Base-by-base conservation (phyloP, 2,329 filamentous ascomycete species). In the Scorias spongiosa region DNA sequence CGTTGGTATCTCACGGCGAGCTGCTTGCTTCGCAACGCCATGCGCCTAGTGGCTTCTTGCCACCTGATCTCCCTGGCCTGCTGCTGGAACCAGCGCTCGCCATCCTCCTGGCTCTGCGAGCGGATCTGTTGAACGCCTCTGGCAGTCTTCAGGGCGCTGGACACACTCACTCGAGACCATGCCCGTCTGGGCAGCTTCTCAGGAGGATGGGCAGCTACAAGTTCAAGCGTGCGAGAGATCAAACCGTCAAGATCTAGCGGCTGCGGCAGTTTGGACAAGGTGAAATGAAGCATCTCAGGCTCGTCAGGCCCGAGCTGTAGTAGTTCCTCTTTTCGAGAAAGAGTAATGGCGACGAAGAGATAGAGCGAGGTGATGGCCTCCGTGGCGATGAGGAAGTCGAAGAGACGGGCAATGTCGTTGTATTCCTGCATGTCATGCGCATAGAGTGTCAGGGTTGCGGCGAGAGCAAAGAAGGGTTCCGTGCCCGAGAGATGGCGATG, bases 371-470 rank as follows among this genome's bases (percentile, higher is more conserved):
- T 86, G 34, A 84, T 81, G n/a, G 88, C 85, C 61, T 93, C 85
- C 41, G 76, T 77, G 2, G 89, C 85, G 5, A 98, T 71, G 40
- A 98, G 74, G 44, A 89, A 88, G 65, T 98, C 91, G 61, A 95
- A 98, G 1, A 98, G 68, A 18, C 91, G 78, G 29, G 87, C 77
- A 57, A 98, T 96, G 52, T 89, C 83, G 49, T 76, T 76, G 60
- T 94, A 95, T 37, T 81, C 79, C 62, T 91, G 81, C 48, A 98
- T 87, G 60, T 96, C 89, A 64, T 98, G 91, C 14, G 91, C 87
- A 62, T 95, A 98, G 68, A 98, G 80, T 29, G 93, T 98, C 38
- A 98, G 72, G 0, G 87, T 94, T 40, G 86, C 87, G n/a, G 85
- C 80, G 5, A 98, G 71, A 4, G 91, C 91, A 62, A 94, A 98